These are phyloP conservation scores for Saturnispora sanitii DNA, from an alignment of 805 yeast species.

Conservation along the genomic window DNA sequence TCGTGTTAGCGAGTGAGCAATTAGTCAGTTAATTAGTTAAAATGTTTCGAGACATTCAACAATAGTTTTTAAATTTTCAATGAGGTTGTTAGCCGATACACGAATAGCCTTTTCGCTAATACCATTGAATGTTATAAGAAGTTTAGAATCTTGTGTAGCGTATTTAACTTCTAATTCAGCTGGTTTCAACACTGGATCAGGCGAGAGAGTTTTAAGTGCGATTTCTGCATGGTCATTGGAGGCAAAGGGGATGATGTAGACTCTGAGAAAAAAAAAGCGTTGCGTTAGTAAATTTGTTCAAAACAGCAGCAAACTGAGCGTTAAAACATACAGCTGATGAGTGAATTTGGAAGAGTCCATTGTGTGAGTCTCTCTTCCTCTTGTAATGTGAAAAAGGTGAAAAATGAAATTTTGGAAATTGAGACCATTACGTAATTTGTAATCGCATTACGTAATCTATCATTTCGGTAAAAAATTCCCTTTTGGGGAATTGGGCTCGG, in stretches of 20 bases:
- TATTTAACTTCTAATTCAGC: constrained; percentile 49
- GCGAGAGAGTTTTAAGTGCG: constrained; percentile 50
- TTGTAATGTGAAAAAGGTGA: too few relatives aligned
- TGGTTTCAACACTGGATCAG: constrained; percentile 75
- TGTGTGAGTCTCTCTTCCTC: too few relatives aligned
- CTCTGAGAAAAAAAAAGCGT: constrained; percentile 17
- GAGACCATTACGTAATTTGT: too few relatives aligned
- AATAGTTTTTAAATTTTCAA: constrained; percentile 68
- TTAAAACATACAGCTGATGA: too few relatives aligned
- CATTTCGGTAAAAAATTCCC: too few relatives aligned
- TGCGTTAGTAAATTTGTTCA: too few relatives aligned
- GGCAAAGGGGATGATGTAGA: constrained; percentile 56
- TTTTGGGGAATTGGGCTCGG: neutral
- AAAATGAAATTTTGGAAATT: too few relatives aligned
- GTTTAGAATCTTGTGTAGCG: constrained; percentile 23
- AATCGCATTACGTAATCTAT: too few relatives aligned
- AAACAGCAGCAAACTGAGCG: too few relatives aligned
- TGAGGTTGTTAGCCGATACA: constrained; percentile 72
- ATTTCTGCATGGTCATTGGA: constrained; percentile 48
- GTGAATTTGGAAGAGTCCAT: too few relatives aligned
- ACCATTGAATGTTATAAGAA: constrained; percentile 46
- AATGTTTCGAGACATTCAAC: constrained; percentile 75
- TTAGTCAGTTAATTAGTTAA: constrained; percentile 1
- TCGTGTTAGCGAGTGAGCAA: neutral
- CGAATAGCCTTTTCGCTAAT: constrained; percentile 66